Base-by-base conservation (phyloP, 768 basidiomycete species). In the Clavaria fumosa region DNA sequence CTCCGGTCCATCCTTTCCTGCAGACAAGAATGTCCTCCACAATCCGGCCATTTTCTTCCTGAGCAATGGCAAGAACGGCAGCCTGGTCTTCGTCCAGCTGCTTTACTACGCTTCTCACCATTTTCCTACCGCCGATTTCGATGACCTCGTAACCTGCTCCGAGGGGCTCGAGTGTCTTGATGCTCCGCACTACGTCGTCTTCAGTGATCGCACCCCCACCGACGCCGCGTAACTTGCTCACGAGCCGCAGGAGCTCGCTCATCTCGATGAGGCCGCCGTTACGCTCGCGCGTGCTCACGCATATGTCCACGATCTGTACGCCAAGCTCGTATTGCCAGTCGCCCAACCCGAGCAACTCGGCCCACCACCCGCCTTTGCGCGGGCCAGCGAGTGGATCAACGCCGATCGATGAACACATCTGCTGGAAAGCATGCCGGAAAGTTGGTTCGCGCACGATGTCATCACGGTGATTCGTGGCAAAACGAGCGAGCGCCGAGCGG, bases 291-390 rank as follows among this genome's bases (percentile, higher is more conserved):
- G 84, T 90, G 60, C 72, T 81, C 31, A 90, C 79, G 48, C 86
- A 90, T 30, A 90, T 70, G 52, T 89, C 88, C 35, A 95, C 86
- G 43, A 93, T 82, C 61, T 93, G 93, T 26, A 96, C 88, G 7
- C 89, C 88, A 4, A 97, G 71, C 50, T 95, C 91, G 53, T 86
- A 83, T 49, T 90, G 82, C 88, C 90, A 97, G 53, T 97, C 95
- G 11, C 86, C 78, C 38, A 95, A 58, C 5, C 78, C 79, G 23
- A 90, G 69, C 50, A 89, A 61, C 52, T 91, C 89, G 2, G 80
- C 78, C 86, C 89, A 95, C 75, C 85, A 84, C 2, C 88, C 86
- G 24, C 83, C 84, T 49, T 75, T 75, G 28, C 79, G 62, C 1
- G 84, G 81, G 0, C 86, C 88, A 2, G 84, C 80, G 15, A 96